Base-by-base conservation (phyloP, 441 rosid species). In the Daphne laureola region DNA sequence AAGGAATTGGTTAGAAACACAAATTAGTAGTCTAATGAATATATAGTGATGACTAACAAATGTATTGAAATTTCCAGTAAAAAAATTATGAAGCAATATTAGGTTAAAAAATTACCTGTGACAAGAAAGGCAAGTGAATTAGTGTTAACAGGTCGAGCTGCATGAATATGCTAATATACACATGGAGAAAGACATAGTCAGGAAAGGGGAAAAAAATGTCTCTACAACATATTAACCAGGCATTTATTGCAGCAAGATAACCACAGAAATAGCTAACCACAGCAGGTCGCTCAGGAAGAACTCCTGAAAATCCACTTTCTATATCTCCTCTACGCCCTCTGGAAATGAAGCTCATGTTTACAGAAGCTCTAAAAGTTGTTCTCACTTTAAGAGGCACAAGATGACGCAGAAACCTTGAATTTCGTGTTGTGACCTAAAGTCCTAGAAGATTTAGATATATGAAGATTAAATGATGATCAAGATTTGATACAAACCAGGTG, bases 121-220 rank as follows among this genome's bases (percentile, higher is more conserved):
- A 77, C 76, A n/a, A 77, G 74, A 70, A 77, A 73, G 57, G 76
- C 70, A 49, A 77, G 49, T 23, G 72, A 68, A 67, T 70, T 77
- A 41, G 71, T 63, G 57, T 77, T 63, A 47, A 72, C 73, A 9
- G 78, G 70, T 25, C 78, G 72, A 25, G 67, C 53, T 60, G 73
- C 61, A 58, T 68, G 78, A 31, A 67, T 62, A 4, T 73, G 70
- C 81, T 77, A 61, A 49, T 31, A 31, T 31, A 7, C 9, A 31
- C 1, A 31, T 3, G 38, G 25, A 45, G 43, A 49, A 3, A 17
- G 48, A 42, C 44, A 12, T 16, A 31, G 17, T 41, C 50, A 57
- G 44, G 17, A 49, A 12, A 4, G 45, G 26, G 51, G 42, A 42
- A 46, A 21, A 55, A 23, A 44, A 53, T 31, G 16, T 17, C 36